Base-by-base conservation (phyloP, 1,139 yeast genomes). In the Candida sojae region DNA sequence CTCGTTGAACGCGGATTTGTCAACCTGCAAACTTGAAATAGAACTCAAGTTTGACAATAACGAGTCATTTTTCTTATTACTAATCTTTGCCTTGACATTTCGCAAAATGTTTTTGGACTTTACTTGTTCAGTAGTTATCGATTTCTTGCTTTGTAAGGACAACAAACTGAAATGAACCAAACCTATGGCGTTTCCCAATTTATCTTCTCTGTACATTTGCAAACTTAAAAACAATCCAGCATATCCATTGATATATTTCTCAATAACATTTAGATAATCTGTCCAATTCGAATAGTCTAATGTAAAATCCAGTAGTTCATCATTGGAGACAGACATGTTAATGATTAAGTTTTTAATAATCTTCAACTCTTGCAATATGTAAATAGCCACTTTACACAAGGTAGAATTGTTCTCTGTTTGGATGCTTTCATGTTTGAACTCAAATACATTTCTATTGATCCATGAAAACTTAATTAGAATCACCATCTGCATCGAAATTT, bases 181-280 rank as follows among this genome's bases (percentile, higher is more conserved):
- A 0, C 81, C 81, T 23, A 76, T 63, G 0, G 80, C 77, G 38
- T 66, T 68, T 0, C 81, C 81, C 9, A 75, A 44, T 47, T 69
- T 66, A 43, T 66, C 61, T 43, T 73, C 71, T 50, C 72, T 77
- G 53, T 76, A 75, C 45, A 66, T 61, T 49, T 75, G 80, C 37
- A 75, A 68, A 0, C 79, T 61, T 21, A 75, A 61, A 50, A 75
- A 76, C 38, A 73, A 56, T 0, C 77, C 80, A 32, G 79, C 73
- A 49, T 75, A 74, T 0, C 78, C 78, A 21, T 61, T 57, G 4
- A 71, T 63, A 55, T 75, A 76, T 44, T 67, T 70, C 42, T 67
- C 67, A 35, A 71, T 57, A 3, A 75, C 48, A 2, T 45, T 44
- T 42, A 75, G 57, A 52, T 75, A 75, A 6, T 63, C 63, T 1